These are phyloP conservation scores for Magnaporthales sp. DNA, from an alignment of 2,329 filamentous ascomycete species.

Conservation along the genomic window DNA sequence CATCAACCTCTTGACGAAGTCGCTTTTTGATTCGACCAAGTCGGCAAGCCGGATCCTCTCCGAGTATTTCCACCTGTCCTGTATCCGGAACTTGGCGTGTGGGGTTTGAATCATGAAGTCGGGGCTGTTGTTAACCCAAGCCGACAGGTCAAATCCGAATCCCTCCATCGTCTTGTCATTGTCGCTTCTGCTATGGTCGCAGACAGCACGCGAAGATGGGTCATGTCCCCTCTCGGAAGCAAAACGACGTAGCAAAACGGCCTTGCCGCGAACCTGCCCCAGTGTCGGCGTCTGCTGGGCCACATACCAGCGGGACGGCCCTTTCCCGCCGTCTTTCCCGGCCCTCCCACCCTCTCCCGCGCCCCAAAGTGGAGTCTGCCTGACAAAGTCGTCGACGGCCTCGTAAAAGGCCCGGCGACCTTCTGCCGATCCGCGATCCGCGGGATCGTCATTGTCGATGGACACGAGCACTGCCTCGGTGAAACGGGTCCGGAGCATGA, in stretches of 20 bases:
- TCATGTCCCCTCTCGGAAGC: constrained; percentile 17
- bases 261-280: constrained; percentile 55
- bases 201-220: constrained; percentile 4
- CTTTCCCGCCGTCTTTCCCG: neutral
- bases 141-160: constrained; percentile 26
- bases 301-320: constrained; percentile 48
- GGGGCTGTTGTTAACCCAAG: constrained; percentile 58
- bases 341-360: constrained; percentile 13
- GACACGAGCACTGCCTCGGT: constrained; percentile 60
- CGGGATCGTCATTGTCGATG: constrained; percentile 59
- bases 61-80: constrained; percentile 37
- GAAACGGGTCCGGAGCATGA: constrained; percentile 33
- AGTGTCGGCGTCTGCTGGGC: constrained; percentile 50
- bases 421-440: constrained; percentile 36
- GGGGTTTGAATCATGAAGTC: constrained; percentile 40
- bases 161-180: constrained; percentile 7
- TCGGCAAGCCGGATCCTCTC: constrained; percentile 25
- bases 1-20: constrained; percentile 27
- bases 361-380: constrained; percentile 22
- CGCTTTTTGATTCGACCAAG: constrained; percentile 29
- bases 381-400: constrained; percentile 46
- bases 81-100: constrained; percentile 28
- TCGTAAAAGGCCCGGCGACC: constrained; percentile 24
- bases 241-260: constrained; percentile 57
- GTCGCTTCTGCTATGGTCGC: neutral